Conservation (phyloP, 1,139 yeast species). For the Lizanozyma gosingica region DNA sequence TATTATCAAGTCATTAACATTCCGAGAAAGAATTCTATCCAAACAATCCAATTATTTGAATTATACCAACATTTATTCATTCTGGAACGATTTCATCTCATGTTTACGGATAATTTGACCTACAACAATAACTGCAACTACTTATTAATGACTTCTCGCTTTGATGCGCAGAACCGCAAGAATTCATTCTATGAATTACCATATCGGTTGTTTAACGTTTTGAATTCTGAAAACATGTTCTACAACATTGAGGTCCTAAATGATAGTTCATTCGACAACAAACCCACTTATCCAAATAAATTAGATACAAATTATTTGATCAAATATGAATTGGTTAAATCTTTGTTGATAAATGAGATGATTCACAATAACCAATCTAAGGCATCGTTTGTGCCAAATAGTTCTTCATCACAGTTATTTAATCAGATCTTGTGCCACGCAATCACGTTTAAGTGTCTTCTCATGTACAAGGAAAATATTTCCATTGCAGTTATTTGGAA, state of each 20-base stretch:
- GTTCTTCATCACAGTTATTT: not conserved
- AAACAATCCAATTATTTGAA: slow-evolving; percentile 23
- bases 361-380: not conserved
- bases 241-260: not conserved
- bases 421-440: not conserved
- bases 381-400: not conserved
- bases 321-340: not conserved
- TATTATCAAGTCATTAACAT: slow-evolving; percentile 27
- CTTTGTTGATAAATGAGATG: not conserved
- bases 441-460: not conserved
- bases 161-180: slow-evolving; percentile 4
- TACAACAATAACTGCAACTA: slow-evolving; percentile 15
- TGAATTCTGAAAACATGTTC: slow-evolving; percentile 2
- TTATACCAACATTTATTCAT: slow-evolving; percentile 26
- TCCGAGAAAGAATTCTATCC: slow-evolving; percentile 13
- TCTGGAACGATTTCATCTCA: slow-evolving; percentile 25
- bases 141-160: slow-evolving; percentile 2
- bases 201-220: slow-evolving; percentile 7
- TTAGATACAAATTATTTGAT: not conserved
- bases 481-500: not conserved
- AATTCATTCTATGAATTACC: slow-evolving; percentile 13
- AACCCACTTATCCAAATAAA: not conserved
- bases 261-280: not conserved
- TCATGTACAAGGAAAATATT: not conserved
- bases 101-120: slow-evolving; percentile 17